Conservation (phyloP, 1,139 yeast species). For the Tardiomyces blankii region DNA sequence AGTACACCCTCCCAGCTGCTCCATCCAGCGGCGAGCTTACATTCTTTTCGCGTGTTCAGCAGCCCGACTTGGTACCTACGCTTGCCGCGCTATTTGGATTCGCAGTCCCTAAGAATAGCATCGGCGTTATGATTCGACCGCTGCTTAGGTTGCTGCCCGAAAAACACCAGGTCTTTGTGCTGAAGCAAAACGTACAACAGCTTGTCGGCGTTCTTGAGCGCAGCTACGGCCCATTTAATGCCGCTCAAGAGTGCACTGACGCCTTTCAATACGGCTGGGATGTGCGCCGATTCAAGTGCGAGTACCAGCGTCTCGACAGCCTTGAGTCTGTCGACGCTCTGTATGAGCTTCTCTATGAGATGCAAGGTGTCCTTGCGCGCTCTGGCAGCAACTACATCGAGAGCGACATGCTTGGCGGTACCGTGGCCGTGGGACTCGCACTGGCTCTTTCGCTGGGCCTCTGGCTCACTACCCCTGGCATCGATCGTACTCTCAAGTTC, state of each 20-base stretch:
- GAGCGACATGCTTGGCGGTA: slow-evolving; percentile 27
- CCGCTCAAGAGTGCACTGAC: neutral
- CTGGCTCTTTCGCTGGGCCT: slow-evolving; percentile 22
- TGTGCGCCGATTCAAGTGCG: neutral
- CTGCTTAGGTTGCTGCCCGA: slow-evolving; percentile 44
- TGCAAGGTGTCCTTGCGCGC: slow-evolving; percentile 48
- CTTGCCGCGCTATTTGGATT: slow-evolving; percentile 59
- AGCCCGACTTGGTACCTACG: slow-evolving; percentile 85
- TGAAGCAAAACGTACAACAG: slow-evolving; percentile 54
- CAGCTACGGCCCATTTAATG: neutral
- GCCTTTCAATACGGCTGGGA: neutral
- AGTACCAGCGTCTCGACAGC: neutral
- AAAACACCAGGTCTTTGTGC: slow-evolving; percentile 29
- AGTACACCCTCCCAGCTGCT: slow-evolving; percentile 25
- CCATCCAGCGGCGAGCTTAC: slow-evolving; percentile 37
- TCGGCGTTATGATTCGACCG: slow-evolving; percentile 60
- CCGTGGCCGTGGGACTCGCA: slow-evolving; percentile 35
- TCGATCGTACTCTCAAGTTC: neutral
- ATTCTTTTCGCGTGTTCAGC: slow-evolving; percentile 50
- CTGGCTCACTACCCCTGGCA: slow-evolving; percentile 7
- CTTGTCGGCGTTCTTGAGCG: slow-evolving; percentile 20
- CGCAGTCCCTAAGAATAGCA: slow-evolving; percentile 77
- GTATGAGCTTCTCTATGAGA: slow-evolving; percentile 31
- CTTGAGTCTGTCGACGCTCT: slow-evolving; percentile 6
- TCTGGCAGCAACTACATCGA: slow-evolving; percentile 71